phyloP scores from a whole-genome alignment of 306 rosid species.

The Quercus wislizeni region DNA sequence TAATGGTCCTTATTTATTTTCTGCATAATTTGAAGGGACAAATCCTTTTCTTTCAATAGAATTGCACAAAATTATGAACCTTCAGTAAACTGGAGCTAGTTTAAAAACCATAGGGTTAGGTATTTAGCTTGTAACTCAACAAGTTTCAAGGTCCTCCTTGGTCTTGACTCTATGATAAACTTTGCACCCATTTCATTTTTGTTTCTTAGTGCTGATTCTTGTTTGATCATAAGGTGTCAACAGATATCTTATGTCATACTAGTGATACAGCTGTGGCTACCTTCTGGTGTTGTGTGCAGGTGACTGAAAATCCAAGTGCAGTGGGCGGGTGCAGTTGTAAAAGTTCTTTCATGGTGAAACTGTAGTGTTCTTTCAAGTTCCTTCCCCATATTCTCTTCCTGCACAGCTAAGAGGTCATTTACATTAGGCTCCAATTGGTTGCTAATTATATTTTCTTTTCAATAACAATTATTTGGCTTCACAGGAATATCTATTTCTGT shows the following conservation, averaged over 20 bases:
- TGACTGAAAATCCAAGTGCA: conserved; percentile 87
- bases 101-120: neutral
- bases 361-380: conserved; percentile 26
- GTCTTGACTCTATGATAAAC: neutral
- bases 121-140: neutral
- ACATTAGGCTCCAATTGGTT: neutral
- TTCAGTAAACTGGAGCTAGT: neutral
- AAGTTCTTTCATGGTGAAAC: conserved; percentile 91
- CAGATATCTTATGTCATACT: neutral
- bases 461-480: neutral
- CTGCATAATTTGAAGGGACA: neutral
- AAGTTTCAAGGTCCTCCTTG: neutral
- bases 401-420: neutral
- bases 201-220: neutral
- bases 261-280: neutral
- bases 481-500: neutral
- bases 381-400: neutral
- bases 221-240: conserved; percentile 1
- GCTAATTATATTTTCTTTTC: neutral
- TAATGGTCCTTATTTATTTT: neutral
- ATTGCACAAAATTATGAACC: neutral
- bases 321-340: conserved; percentile 97
- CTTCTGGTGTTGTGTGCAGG: conserved; percentile 53
- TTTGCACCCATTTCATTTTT: neutral
- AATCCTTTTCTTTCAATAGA: neutral